Evolutionary conservation across 1,284 basidiomycete species (phyloP), one percentile per base, ranked within the genome.

Genomic region (Heliocybe sulcata): DNA sequence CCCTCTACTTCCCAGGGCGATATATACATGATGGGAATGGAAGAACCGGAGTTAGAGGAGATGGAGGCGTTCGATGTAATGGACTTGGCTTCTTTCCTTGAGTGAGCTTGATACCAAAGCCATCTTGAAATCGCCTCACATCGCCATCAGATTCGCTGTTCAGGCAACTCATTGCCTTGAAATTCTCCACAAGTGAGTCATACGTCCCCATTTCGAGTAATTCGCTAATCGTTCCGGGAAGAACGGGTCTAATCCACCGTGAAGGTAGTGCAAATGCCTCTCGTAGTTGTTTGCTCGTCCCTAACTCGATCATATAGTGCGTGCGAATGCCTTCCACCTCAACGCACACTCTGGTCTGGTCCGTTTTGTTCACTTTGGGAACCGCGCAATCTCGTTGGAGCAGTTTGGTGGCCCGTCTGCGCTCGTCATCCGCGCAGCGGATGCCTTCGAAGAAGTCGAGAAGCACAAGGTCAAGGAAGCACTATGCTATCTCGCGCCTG

Each of bases 381-480:
- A 88, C 65, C 78, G 85, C n/a, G 80, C 83, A 2, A 74, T 86
- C 19, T 87, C 85, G 12, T 67, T 87, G 14, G 85, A 87, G 65
- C 81, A 78, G 60, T 83, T 79, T 57, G 85, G 85, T 1, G 85
- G 84, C 1, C 85, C 84, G 1, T 85, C 83, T 0, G 76, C 79
- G 2, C 77, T 87, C 35, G 85, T 87, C 2, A 66, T 87, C 16
- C 76, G 75, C 22, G 47, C 47, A 12, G 77, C 73, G 10, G 72
- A 73, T 47, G 67, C 78, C 3, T 77, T 77, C 54, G 82, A 82
- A 58, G 83, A 85, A 63, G 66, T 69, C 2, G 80, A 84, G 65
- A 84, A 85, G 63, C 67, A 80, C 54, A 85, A 82, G 66, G 79
- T 86, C 45, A 87, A 87, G 66, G 85, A 87, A 67, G 84, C 83